A percentile compares a stretch with the other conserved stretches of the same genome.
These are phyloP conservation scores for Triadica sebifera DNA, from an alignment of 345 rosid species.

Conservation along the genomic window DNA sequence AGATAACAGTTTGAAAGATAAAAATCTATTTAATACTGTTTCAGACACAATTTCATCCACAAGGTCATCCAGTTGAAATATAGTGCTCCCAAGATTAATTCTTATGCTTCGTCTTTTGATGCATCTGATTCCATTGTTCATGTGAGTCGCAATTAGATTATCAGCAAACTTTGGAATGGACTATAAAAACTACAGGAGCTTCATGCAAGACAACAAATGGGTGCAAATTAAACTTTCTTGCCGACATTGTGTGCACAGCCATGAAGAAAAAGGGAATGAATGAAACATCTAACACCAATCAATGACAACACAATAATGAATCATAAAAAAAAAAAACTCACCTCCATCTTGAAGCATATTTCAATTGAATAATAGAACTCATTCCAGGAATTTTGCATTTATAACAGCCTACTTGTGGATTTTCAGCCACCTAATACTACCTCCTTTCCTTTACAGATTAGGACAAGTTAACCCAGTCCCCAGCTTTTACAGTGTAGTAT, in stretches of 20 bases:
- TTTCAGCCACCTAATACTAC: neutral
- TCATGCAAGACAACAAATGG: neutral
- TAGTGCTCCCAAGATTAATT: neutral
- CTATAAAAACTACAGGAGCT: neutral
- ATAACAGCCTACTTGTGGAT: too few relatives aligned
- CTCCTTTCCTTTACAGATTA: slow-evolving; percentile 5
- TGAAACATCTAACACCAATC: neutral
- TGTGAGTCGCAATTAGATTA: neutral
- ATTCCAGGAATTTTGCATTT: too few relatives aligned
- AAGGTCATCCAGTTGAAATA: neutral
- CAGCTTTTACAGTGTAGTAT: neutral
- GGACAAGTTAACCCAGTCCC: neutral
- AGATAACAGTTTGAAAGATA: neutral
- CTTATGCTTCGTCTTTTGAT: neutral
- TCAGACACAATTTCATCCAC: slow-evolving; percentile 1
- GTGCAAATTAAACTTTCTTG: neutral
- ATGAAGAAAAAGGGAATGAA: neutral
- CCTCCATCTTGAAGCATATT: slow-evolving; percentile 1
- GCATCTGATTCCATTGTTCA: too few relatives aligned
- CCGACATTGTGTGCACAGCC: too few relatives aligned
- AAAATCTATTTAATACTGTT: neutral
- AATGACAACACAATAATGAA: neutral
- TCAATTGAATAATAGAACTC: neutral
- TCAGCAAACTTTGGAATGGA: neutral
- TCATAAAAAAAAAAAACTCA: too few relatives aligned